Percentiles rank a stretch among this genome's conserved stretches.
Conservation (phyloP, 805 yeast species). For the Gaillardinia entomophila region DNA sequence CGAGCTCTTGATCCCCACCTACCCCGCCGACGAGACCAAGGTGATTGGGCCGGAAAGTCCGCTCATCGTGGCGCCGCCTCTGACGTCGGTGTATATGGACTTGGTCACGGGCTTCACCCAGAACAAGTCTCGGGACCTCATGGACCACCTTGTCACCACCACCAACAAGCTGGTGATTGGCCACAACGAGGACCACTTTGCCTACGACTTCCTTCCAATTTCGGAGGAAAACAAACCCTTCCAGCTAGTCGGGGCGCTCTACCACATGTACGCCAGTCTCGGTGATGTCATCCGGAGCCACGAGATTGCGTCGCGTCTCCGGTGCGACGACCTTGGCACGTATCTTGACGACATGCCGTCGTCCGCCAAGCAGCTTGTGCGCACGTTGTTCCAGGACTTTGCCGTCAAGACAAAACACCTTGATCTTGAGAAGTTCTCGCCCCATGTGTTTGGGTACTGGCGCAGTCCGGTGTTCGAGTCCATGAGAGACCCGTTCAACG, state of each 20-base stretch:
- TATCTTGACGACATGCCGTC: conserved; percentile 23
- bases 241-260: background rate
- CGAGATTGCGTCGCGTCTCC: conserved; percentile 50
- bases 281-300: conserved; percentile 51
- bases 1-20: background rate
- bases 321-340: conserved; percentile 3
- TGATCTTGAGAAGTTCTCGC: background rate
- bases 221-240: too few relatives aligned
- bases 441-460: conserved; percentile 5
- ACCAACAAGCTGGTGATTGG: too few relatives aligned
- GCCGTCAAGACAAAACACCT: too few relatives aligned
- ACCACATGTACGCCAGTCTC: conserved; percentile 1
- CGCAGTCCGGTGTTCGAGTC: conserved; percentile 2
- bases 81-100: background rate
- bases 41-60: too few relatives aligned
- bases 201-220: too few relatives aligned
- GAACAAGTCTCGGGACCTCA: too few relatives aligned
- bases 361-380: conserved; percentile 25
- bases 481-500: conserved; percentile 21
- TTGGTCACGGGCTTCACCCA: too few relatives aligned
- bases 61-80: background rate
- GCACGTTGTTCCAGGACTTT: conserved; percentile 37
- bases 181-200: background rate
- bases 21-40: background rate
- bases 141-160: too few relatives aligned